Percentiles rank a stretch among this genome's conserved stretches.
phyloP scores from a whole-genome alignment of 1,284 basidiomycete species.

The Marasmius oreades region DNA sequence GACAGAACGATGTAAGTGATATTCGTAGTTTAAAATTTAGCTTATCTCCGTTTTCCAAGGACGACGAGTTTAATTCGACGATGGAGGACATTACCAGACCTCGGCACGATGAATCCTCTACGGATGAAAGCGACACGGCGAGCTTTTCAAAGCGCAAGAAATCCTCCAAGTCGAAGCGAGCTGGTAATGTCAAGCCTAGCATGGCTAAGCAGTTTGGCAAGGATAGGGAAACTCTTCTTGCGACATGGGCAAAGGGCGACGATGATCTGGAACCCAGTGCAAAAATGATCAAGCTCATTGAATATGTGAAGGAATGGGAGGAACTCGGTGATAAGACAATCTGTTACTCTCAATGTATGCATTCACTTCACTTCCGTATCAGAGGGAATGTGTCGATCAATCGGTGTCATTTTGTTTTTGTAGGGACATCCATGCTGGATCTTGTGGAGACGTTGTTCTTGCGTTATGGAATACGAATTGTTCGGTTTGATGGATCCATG shows the following conservation, averaged over 20 bases:
- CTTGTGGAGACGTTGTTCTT: conserved; percentile 55
- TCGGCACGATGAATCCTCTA: conserved; percentile 14
- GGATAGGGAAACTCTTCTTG: conserved; percentile 33
- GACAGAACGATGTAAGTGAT: conserved; percentile 16
- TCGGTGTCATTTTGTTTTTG: background rate
- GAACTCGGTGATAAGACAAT: conserved; percentile 63
- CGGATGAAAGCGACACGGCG: conserved; percentile 15
- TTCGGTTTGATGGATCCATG: conserved; percentile 69
- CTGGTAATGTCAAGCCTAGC: background rate
- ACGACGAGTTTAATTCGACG: conserved; percentile 19
- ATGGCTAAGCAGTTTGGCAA: background rate
- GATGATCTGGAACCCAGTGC: conserved; percentile 60
- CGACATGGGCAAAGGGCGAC: conserved; percentile 51
- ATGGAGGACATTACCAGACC: too few species aligned
- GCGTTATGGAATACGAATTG: conserved; percentile 51
- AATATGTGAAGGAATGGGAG: conserved; percentile 57
- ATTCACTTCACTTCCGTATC: background rate
- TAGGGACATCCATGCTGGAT: conserved; percentile 73
- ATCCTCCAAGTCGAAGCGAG: conserved; percentile 18
- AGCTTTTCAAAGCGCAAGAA: conserved; percentile 2
- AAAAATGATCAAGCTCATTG: conserved; percentile 61
- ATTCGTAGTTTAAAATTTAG: background rate
- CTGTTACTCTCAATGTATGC: conserved; percentile 65
- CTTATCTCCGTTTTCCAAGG: conserved; percentile 9
- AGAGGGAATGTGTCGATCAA: background rate